Evolutionary conservation across 1,139 yeast species (phyloP), one percentile per base, ranked within the genome.

Genomic region (Chernovozyma aurita): DNA sequence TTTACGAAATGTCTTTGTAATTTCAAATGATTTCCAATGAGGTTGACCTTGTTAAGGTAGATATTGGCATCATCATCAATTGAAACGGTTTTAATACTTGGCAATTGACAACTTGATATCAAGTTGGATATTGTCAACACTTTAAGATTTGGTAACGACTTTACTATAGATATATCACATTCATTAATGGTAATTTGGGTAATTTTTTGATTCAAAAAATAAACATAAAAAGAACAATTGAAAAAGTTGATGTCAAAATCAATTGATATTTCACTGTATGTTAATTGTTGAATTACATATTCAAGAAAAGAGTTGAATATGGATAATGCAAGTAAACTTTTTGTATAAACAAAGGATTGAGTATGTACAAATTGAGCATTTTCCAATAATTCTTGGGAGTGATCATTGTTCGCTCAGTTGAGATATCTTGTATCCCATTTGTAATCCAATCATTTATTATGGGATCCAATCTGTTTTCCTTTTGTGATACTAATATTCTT

Each of bases 401-500:
- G 2, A 34, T 22, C 5, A 31, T 15, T 3, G 30, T 34, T 28
- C 34, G 30, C 7, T 27, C 18, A 12, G 21, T 12, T 13, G 36
- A 30, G 15, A 27, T 22, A 20, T 36, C 39, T n/a, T 13, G 13
- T 3, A 33, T 31, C 9, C 35, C 35, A 15, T 27, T 16, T 4
- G 14, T 24, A 8, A 28, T 12, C 31, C 31, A 33, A 13, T 27
- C 21, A 12, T 18, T 18, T 5, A 24, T 7, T n/a, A 5, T 12
- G 6, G 30, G 30, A 18, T 28, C 7, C 7, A 12, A 14, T 18
- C 20, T 28, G 17, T 6, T 7, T 8, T 37, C 40, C 1, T 36
- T 40, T 32, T 36, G 35, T 12, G 40, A 36, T 4, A 46, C 40
- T 31, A 36, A 45, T 5, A 46, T 30, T 8, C 38, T 33, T 2